phyloP scores from a whole-genome alignment of 306 rosid species.

The Vicia villosa region DNA sequence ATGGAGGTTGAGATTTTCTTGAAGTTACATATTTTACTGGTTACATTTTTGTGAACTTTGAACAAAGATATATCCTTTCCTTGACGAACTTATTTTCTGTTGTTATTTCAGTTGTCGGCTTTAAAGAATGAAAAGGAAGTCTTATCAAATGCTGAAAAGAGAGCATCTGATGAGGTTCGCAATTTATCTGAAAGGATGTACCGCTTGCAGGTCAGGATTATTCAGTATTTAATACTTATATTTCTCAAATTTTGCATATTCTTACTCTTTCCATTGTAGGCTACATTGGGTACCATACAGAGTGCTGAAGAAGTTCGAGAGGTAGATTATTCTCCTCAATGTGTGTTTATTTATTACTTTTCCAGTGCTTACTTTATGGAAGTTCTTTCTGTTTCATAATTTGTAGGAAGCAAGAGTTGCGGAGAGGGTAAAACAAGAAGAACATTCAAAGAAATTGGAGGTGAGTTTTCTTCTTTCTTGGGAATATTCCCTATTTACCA shows the following conservation, averaged over 20 bases:
- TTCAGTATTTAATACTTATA: not conserved
- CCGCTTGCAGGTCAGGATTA: constrained; percentile 71
- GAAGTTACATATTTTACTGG: not conserved
- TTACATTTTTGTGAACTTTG: not conserved
- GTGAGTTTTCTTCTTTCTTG: constrained; percentile 44
- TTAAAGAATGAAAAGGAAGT: constrained; percentile 82
- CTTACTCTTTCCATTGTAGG: constrained; percentile 58
- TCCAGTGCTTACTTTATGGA: constrained; percentile 15
- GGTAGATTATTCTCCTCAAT: constrained; percentile 48
- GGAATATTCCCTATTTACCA: not conserved
- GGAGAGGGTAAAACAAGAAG: constrained; percentile 84
- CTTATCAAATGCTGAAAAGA: constrained; percentile 81
- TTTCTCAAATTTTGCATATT: constrained; percentile 26
- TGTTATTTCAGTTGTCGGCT: constrained; percentile 62
- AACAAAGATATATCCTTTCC: not conserved
- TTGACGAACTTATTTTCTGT: constrained; percentile 13
- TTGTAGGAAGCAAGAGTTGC: constrained; percentile 86
- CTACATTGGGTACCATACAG: constrained; percentile 79
- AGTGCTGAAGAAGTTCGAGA: constrained; percentile 83
- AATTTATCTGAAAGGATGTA: constrained; percentile 79
- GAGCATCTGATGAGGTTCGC: constrained; percentile 83
- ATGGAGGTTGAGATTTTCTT: constrained; percentile 69
- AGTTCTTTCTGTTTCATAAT: constrained; percentile 28
- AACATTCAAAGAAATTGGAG: constrained; percentile 71
- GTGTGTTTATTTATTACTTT: constrained; percentile 1